Percentiles rank a stretch among this genome's conserved stretches.
phyloP scores from a whole-genome alignment of 768 basidiomycete species.

The Rhizopogon sp. region DNA sequence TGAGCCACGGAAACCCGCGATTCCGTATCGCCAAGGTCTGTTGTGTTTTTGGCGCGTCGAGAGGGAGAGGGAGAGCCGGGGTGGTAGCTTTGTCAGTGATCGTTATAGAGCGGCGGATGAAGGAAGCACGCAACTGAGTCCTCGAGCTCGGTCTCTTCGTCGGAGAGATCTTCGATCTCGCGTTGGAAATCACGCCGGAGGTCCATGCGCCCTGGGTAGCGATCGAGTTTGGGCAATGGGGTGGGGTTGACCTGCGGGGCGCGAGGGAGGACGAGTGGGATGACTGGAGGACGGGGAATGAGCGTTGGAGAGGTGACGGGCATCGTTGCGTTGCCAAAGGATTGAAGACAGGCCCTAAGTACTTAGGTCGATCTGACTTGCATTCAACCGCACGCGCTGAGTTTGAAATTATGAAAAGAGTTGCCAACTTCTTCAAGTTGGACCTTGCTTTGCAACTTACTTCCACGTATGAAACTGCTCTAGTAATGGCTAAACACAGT shows the following conservation, averaged over 20 bases:
- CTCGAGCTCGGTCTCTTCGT: slow-evolving; percentile 80
- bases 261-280: slow-evolving; percentile 64
- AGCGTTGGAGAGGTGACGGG: slow-evolving; percentile 65
- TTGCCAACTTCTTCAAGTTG: no score
- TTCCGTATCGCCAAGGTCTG: slow-evolving; percentile 60
- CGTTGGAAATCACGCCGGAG: slow-evolving; percentile 62
- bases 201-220: slow-evolving; percentile 53
- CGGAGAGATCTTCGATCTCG: slow-evolving; percentile 81
- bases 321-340: slow-evolving; percentile 24
- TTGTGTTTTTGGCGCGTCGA: neutral
- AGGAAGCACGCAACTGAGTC: slow-evolving; percentile 47
- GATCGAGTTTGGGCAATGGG: slow-evolving; percentile 46
- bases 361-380: no score
- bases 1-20: slow-evolving; percentile 60
- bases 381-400: no score
- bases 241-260: slow-evolving; percentile 61
- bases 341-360: no score
- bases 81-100: neutral
- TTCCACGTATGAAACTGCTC: no score
- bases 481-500: no score
- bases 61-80: no score
- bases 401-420: no score
- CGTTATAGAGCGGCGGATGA: neutral
- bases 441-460: no score
- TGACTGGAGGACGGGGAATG: slow-evolving; percentile 55